These are phyloP conservation scores for Cladorrhinum sp. DNA, from an alignment of 2,329 filamentous ascomycete species.

Conservation along the genomic window DNA sequence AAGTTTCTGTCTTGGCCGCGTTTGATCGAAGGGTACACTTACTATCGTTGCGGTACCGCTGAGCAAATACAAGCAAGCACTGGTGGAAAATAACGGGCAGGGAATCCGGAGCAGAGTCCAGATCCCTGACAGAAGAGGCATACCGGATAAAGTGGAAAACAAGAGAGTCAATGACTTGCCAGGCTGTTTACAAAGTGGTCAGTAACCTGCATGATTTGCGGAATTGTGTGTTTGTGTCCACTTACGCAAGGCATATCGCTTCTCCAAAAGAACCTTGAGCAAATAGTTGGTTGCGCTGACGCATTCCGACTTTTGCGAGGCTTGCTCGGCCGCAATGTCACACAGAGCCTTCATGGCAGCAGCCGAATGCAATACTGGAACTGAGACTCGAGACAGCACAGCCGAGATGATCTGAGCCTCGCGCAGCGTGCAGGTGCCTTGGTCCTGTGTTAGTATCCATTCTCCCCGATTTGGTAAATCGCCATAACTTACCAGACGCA, in stretches of 20 bases:
- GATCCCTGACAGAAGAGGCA: constrained; percentile 51
- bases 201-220: background rate
- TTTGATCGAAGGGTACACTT: constrained; percentile 4
- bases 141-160: constrained; percentile 97
- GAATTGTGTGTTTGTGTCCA: background rate
- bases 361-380: constrained; percentile 88
- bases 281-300: constrained; percentile 93
- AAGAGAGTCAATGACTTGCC: constrained; percentile 84
- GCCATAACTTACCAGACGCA: constrained; percentile 48
- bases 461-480: too few species aligned
- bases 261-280: constrained; percentile 88
- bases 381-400: constrained; percentile 77
- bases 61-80: constrained; percentile 84
- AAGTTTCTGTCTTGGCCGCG: constrained; percentile 11
- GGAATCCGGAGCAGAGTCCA: constrained; percentile 53
- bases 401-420: constrained; percentile 90
- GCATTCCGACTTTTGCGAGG: constrained; percentile 75
- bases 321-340: constrained; percentile 90
- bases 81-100: constrained; percentile 97
- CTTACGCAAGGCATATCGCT: constrained; percentile 82
- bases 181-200: constrained; percentile 21
- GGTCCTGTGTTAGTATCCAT: background rate
- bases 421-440: constrained; percentile 77
- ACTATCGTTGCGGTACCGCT: constrained; percentile 88
- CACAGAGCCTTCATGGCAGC: constrained; percentile 88